Base-by-base conservation (phyloP, 1,284 basidiomycete species). In the Nidula niveotomentosa region DNA sequence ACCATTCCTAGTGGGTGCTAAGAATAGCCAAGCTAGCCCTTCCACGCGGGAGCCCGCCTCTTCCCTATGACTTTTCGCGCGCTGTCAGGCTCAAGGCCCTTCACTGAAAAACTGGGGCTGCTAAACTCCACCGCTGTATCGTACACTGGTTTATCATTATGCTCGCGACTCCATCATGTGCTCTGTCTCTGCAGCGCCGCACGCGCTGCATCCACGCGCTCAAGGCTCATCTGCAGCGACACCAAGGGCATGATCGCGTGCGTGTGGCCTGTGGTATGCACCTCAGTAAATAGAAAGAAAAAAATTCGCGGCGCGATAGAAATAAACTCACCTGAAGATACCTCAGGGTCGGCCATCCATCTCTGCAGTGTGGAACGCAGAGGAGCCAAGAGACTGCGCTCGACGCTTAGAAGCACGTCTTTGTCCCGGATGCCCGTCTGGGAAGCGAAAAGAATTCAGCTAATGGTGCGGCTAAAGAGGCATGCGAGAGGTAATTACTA, bases 391-490 rank as follows among this genome's bases (percentile, higher is more conserved):
- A 76, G 60, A 18, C 58, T 69, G 10, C 60, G 62, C 52, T 77
- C 70, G n/a, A 75, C 60, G 30, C 67, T 67, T n/a, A 58, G 53
- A 47, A 68, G 52, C 18, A 67, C 69, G 58, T 77, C 74, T 23
- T 56, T 54, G 57, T 83, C 76, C 9, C 78, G 72, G 35, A 85
- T 72, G 0, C 81, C 80, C 2, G 81, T 85, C 84, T 86, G 56
- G 10, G 49, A 43, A 34, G 35, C 2, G 30, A 48, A 39, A 33
- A 13, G 54, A 37, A 48, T 51, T 56, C 33, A 51, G 35, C 33
- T 52, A 50, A 18, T 55, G 36, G 52, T 56, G 13, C 44, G 8
- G 34, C 33, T 13, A 18, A 17, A n/a, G 8, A 30, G 13, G 13
- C 5, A 30, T 30, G 30, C 30, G 5, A 37, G 41, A 34, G n/a